Percentiles rank a stretch among this genome's conserved stretches.
phyloP scores from a whole-genome alignment of 1,284 basidiomycete species.

The Entoloma clypeatum region DNA sequence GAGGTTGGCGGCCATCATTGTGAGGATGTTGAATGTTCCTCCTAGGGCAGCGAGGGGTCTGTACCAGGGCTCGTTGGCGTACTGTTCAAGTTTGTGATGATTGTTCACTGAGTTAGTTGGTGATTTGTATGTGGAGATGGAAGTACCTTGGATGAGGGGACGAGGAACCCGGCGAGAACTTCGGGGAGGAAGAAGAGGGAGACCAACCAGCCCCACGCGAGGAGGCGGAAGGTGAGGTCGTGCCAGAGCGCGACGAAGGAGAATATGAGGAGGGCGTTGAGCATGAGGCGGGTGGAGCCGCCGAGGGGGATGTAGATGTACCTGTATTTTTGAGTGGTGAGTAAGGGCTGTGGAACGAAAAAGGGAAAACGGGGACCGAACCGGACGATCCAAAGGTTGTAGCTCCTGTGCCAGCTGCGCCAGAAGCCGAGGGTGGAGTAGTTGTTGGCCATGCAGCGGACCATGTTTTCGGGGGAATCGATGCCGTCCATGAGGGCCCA shows the following conservation, averaged over 20 bases:
- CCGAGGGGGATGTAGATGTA: conserved; percentile 97
- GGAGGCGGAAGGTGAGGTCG: conserved; percentile 82
- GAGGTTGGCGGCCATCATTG: conserved; percentile 93
- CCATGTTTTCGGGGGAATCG: conserved; percentile 98
- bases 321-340: no score
- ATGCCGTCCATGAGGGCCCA: conserved; percentile 91
- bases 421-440: conserved; percentile 94
- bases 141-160: conserved; percentile 63
- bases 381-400: conserved; percentile 95
- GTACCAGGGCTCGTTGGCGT: conserved; percentile 72
- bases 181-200: conserved; percentile 92
- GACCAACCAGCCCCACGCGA: conserved; percentile 97
- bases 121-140: conserved; percentile 3
- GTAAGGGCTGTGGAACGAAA: conserved; percentile 4
- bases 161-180: conserved; percentile 54
- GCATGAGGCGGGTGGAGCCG: conserved; percentile 61
- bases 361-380: conserved; percentile 29
- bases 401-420: conserved; percentile 95
- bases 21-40: conserved; percentile 80
- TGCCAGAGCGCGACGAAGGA: conserved; percentile 99
- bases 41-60: conserved; percentile 84
- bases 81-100: conserved; percentile 42
- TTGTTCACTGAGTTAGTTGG: conserved; percentile 6
- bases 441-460: conserved; percentile 98
- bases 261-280: conserved; percentile 83